A percentile compares a stretch with the other conserved stretches of the same genome.
Conservation (phyloP, 2,329 filamentous ascomycete genomes). For the Venturia pyrina region DNA sequence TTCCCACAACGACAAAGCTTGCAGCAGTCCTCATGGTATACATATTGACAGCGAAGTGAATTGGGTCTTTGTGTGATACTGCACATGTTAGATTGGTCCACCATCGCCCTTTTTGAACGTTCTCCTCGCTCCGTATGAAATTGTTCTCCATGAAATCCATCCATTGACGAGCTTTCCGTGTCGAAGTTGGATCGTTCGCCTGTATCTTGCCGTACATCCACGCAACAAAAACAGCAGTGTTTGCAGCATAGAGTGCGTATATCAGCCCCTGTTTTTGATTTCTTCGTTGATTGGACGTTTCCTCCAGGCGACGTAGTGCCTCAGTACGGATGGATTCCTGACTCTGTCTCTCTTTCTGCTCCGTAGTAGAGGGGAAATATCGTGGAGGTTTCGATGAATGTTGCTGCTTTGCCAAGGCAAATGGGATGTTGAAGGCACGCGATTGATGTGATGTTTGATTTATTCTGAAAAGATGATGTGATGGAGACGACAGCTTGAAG, state of each 20-base stretch:
- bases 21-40: slow-evolving; percentile 29
- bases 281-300: background rate
- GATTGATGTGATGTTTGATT: background rate
- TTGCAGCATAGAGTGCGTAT: slow-evolving; percentile 28
- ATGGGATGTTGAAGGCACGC: background rate
- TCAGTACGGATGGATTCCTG: background rate
- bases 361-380: background rate
- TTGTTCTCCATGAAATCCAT: slow-evolving; percentile 18
- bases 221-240: slow-evolving; percentile 29
- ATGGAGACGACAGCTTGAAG: background rate
- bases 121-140: slow-evolving; percentile 23
- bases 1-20: slow-evolving; percentile 20
- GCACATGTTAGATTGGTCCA: slow-evolving; percentile 30
- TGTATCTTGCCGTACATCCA: slow-evolving; percentile 22
- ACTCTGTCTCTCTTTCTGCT: background rate
- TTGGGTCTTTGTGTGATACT: slow-evolving; percentile 28
- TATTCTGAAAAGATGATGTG: background rate
- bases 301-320: background rate
- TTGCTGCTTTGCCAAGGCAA: background rate
- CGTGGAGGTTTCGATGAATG: background rate
- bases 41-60: slow-evolving; percentile 34
- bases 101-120: slow-evolving; percentile 23
- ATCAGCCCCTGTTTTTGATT: background rate
- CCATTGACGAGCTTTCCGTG: slow-evolving; percentile 17
- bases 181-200: background rate